Base-by-base conservation (phyloP, 495 filamentous ascomycete genomes). In the Aspergillus homomorphus region DNA sequence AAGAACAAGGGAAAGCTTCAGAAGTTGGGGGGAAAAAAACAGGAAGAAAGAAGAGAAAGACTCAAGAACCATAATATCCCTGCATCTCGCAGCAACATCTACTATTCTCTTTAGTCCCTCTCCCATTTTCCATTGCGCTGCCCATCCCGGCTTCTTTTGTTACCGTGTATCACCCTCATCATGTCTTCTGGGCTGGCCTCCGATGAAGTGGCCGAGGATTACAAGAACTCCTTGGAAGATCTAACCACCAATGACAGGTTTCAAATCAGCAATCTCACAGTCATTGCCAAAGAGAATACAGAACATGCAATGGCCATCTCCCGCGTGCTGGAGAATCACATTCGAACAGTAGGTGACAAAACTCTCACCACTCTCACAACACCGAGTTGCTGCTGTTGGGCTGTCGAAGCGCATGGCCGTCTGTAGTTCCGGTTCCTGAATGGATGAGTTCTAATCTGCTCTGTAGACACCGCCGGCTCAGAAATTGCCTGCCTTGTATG, bases 211-310 rank as follows among this genome's bases (percentile, higher is more conserved):
- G 93, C 92, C 58, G 87, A 92, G 72, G 95, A 97, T 79, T 98
- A 95, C 80, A 89, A 87, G 66, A 87, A 90, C 61, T 94, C 94
- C 51, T 82, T 98, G 66, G 87, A 93, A 73, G 94, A 96, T 75
- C 80, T 98, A 65, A 88, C 86, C 56, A 82, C 86, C 63, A 96
- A 96, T 77, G 90, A 89, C 66, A 85, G 90, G 69, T 88, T 87
- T 67, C 92, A 96, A 75, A 98, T 98, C 72, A 89, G 87, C 77
- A 96, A 92, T 73, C 75, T 98, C 70, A 98, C 94, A 33, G 84
- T 94, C 66, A 98, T 98, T 65, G 94, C 94, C 56, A 90, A 91
- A 68, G 94, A 98, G 70, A 96, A 95, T 64, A 96, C 91, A 58
- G 89, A 93, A 70, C 89, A 96, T 77, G 94, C 92, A 28, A 83